Percentiles rank a stretch among this genome's conserved stretches.
These are phyloP conservation scores for Epichloe sibirici DNA, from an alignment of 2,329 filamentous ascomycete genomes.

Conservation along the genomic window DNA sequence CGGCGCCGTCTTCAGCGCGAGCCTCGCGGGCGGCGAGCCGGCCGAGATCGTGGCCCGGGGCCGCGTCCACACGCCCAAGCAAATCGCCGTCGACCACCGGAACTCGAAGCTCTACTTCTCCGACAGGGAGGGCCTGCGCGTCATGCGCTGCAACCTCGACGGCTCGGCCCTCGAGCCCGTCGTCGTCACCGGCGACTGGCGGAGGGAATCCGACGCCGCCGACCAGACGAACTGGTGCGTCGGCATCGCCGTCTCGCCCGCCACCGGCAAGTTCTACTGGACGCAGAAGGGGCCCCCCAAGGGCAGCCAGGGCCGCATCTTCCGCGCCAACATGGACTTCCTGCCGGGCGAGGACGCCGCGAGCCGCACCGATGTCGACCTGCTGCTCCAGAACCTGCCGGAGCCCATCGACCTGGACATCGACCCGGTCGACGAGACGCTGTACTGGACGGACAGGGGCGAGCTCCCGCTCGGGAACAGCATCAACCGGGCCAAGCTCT, in stretches of 20 bases:
- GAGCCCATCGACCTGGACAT: conserved; percentile 48
- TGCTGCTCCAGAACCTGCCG: conserved; percentile 31
- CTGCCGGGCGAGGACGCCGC: conserved; percentile 22
- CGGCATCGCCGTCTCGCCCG: conserved; percentile 35
- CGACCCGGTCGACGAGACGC: conserved; percentile 27
- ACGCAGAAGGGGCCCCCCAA: conserved; percentile 46
- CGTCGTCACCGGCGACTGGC: conserved; percentile 21
- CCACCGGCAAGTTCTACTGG: conserved; percentile 41
- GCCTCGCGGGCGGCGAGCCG: conserved; percentile 36
- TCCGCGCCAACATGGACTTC: conserved; percentile 31
- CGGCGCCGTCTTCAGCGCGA: conserved; percentile 30
- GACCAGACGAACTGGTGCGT: conserved; percentile 39
- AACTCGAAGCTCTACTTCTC: conserved; percentile 26
- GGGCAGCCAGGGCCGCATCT: conserved; percentile 37
- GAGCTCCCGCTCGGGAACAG: conserved; percentile 43
- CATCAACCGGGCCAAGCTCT: conserved; percentile 27
- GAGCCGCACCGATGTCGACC: conserved; percentile 27
- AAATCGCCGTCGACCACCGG: conserved; percentile 21
- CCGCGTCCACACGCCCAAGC: conserved; percentile 35
- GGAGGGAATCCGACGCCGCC: conserved; percentile 12
- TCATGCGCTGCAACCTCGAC: conserved; percentile 27
- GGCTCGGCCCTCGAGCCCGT: conserved; percentile 27
- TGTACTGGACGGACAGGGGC: conserved; percentile 52
- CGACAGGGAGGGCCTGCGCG: conserved; percentile 31
- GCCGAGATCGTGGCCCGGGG: conserved; percentile 30